A percentile compares a stretch with the other conserved stretches of the same genome.
Evolutionary conservation across 352 stramenopile species (phyloP).

Genomic region (Phytopythium ostracodes): DNA sequence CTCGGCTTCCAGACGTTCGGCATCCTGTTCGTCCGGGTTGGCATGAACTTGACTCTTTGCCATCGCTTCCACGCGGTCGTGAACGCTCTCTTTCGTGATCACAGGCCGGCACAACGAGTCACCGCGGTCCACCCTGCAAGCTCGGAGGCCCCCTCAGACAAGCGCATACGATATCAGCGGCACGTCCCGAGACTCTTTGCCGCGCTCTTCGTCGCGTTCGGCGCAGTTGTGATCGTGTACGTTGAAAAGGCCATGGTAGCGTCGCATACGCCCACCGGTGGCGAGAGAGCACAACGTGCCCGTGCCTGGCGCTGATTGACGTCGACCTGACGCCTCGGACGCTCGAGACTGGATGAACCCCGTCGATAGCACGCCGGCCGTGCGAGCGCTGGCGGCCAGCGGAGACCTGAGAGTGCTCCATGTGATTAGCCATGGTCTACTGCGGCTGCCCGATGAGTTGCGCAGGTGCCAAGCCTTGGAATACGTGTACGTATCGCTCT

Average conservation of each 20-base stretch:
- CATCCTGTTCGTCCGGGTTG: constrained; percentile 21
- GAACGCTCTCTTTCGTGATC: constrained; percentile 8
- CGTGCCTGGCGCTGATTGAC: constrained; percentile 38
- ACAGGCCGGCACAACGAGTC: neutral
- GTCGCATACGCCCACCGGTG: constrained; percentile 16
- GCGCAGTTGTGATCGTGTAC: constrained; percentile 10
- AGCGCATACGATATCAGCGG: neutral
- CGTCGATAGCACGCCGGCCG: constrained; percentile 13
- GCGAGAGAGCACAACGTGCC: constrained; percentile 14
- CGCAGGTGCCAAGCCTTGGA: constrained; percentile 23
- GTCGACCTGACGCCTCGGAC: constrained; percentile 12
- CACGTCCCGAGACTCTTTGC: constrained; percentile 12
- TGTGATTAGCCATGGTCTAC: constrained; percentile 29
- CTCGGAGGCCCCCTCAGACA: too few species aligned
- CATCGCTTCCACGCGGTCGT: constrained; percentile 24
- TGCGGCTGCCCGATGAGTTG: constrained; percentile 20
- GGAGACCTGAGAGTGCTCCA: constrained; percentile 37
- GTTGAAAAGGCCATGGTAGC: constrained; percentile 15
- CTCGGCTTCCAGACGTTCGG: constrained; percentile 20
- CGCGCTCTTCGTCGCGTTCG: constrained; percentile 12
- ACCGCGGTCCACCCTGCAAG: neutral
- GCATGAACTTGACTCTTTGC: constrained; percentile 26
- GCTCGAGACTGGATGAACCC: constrained; percentile 26
- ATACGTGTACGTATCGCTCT: constrained; percentile 24
- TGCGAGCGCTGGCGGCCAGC: constrained; percentile 16